Conservation (phyloP, 1,284 basidiomycete species). For the Agroathelia rolfsii region DNA sequence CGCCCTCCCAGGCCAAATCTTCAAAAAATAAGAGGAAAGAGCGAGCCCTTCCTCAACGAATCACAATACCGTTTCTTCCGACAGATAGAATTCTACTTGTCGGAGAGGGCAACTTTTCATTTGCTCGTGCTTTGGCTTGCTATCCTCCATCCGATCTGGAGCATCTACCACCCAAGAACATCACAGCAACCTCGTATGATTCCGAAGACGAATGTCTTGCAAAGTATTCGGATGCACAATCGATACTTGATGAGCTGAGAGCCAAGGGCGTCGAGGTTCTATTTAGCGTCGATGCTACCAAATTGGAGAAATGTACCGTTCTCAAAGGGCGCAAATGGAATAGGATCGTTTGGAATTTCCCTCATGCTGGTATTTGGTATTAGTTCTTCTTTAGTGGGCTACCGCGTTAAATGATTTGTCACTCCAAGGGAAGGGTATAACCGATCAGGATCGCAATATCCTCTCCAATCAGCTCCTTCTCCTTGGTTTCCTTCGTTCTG, state of each 20-base stretch:
- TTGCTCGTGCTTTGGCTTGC: constrained; percentile 64
- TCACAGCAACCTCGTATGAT: constrained; percentile 88
- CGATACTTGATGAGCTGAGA: constrained; percentile 49
- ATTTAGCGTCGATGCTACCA: constrained; percentile 82
- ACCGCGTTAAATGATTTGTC: constrained; percentile 8
- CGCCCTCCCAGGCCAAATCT: constrained; percentile 12
- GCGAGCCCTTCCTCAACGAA: constrained; percentile 21
- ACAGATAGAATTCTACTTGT: constrained; percentile 80
- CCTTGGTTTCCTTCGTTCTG: constrained; percentile 76
- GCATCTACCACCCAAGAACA: constrained; percentile 52
- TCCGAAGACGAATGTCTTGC: constrained; percentile 63
- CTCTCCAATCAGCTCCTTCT: constrained; percentile 86
- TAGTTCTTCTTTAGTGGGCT: background rate
- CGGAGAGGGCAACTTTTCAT: constrained; percentile 97
- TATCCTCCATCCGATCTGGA: constrained; percentile 34
- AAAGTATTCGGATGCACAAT: constrained; percentile 79
- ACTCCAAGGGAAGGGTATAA: constrained; percentile 78
- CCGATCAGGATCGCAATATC: constrained; percentile 92
- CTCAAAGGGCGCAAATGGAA: constrained; percentile 62
- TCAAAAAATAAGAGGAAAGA: constrained; percentile 17
- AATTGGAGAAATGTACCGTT: constrained; percentile 48
- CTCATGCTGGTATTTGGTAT: constrained; percentile 74
- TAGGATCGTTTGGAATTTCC: constrained; percentile 91
- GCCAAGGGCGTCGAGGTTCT: constrained; percentile 61
- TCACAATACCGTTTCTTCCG: constrained; percentile 62